Base-by-base conservation (phyloP, 2,329 filamentous ascomycete genomes). In the Fusarium setosum region DNA sequence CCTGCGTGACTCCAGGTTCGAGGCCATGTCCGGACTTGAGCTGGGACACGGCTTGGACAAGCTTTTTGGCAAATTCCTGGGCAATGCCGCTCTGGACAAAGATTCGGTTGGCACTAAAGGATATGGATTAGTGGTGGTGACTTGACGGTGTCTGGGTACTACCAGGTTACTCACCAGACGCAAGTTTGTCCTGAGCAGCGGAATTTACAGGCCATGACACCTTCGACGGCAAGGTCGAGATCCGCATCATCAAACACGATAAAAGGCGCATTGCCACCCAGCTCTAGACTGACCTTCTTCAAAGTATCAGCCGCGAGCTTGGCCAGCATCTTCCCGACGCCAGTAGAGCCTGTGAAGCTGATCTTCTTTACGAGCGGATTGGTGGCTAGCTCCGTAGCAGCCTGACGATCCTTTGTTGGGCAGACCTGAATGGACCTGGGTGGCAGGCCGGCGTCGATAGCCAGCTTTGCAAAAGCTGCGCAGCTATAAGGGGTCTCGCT, bases 161-260 rank as follows among this genome's bases (percentile, higher is more conserved):
- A n/a, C n/a, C n/a, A n/a, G n/a, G n/a, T n/a, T n/a, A n/a, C n/a
- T n/a, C n/a, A n/a, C n/a, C 92, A 94, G 20, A 98, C 94, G 77
- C 96, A 99, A 0, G 96, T 98, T 83, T 99, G 96, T 32, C 96
- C 96, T 0, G 93, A 96, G 34, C 91, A 93, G 54, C 96, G 91
- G 88, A 98, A 98, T 79, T 98, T 99, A 73, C 88, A 94, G 21
- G 90, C 82, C 53, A 98, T 87, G 45, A 94, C 94, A 23, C 94
- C 95, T 0, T 88, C 82, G 1, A 98, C 93, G 3, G 96, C 96
- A 5, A 83, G 81, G 59, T 97, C 94, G 18, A 98, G 81, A 74
- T 98, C 93, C 18, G 95, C 92, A 73, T 98, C 95, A 73, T 98
- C 94, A 74, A 98, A 98, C 31, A 98, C 93, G 68, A 98, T 97